A percentile compares a stretch with the other conserved stretches of the same genome.
Conservation (phyloP, 306 rosid genomes). For the Quercus dentata region DNA sequence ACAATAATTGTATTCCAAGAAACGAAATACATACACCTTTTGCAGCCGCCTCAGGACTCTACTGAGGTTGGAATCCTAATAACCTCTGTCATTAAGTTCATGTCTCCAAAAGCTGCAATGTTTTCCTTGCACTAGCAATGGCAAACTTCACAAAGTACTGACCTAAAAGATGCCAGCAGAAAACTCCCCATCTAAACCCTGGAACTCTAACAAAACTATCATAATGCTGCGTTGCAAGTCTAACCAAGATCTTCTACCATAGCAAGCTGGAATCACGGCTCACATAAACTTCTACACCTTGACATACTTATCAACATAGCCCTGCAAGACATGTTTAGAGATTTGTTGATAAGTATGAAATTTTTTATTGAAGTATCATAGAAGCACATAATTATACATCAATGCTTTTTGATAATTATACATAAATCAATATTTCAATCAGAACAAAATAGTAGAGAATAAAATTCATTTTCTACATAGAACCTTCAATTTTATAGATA, state of each 20-base stretch:
- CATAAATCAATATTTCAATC: too few species aligned
- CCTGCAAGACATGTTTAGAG: slow-evolving; percentile 45
- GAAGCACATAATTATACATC: neutral
- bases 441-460: too few species aligned
- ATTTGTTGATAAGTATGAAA: neutral
- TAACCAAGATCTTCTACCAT: neutral
- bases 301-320: slow-evolving; percentile 83
- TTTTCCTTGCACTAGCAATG: slow-evolving; percentile 7
- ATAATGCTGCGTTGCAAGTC: neutral
- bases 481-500: too few species aligned
- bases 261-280: neutral
- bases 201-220: neutral
- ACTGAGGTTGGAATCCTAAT: slow-evolving; percentile 22
- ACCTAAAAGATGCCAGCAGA: slow-evolving; percentile 2
- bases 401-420: neutral
- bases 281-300: slow-evolving; percentile 37
- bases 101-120: slow-evolving; percentile 2
- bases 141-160: slow-evolving; percentile 16
- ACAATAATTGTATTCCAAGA: slow-evolving; percentile 27
- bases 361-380: neutral
- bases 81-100: slow-evolving; percentile 17
- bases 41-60: slow-evolving; percentile 26
- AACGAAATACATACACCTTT: slow-evolving; percentile 39
- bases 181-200: slow-evolving; percentile 15
- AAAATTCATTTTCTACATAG: too few species aligned